Conservation (phyloP, 2,329 filamentous ascomycete species). For the Arthroderma sp. region DNA sequence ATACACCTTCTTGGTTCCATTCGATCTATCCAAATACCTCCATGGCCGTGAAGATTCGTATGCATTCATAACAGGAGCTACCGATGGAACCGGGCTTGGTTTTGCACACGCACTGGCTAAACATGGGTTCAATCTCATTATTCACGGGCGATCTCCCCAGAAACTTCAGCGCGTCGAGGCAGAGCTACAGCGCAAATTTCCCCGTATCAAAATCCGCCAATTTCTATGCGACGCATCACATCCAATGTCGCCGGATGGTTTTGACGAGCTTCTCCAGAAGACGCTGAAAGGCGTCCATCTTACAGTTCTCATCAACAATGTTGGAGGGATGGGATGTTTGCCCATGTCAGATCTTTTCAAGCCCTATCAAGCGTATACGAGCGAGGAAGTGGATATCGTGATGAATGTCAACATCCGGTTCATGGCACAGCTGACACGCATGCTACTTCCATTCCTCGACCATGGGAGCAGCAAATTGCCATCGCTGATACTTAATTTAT, state of each 20-base stretch:
- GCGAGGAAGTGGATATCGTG: slow-evolving; percentile 28
- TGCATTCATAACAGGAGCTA: slow-evolving; percentile 42
- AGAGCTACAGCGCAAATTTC: slow-evolving; percentile 29
- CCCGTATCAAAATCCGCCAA: slow-evolving; percentile 26
- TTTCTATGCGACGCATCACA: slow-evolving; percentile 35
- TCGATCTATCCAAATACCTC: slow-evolving; percentile 11
- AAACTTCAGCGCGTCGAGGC: slow-evolving; percentile 36
- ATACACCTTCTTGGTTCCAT: slow-evolving; percentile 12
- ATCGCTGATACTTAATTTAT: slow-evolving; percentile 39
- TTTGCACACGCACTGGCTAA: slow-evolving; percentile 40
- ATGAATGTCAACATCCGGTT: slow-evolving; percentile 40
- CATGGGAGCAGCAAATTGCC: slow-evolving; percentile 18
- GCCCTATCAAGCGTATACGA: slow-evolving; percentile 24
- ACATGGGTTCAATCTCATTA: slow-evolving; percentile 42
- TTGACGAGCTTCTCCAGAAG: slow-evolving; percentile 16
- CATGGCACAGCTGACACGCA: slow-evolving; percentile 35
- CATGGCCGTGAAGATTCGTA: slow-evolving; percentile 21
- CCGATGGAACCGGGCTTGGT: slow-evolving; percentile 42
- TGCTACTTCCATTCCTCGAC: slow-evolving; percentile 34
- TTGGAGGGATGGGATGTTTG: slow-evolving; percentile 29
- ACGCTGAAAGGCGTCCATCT: slow-evolving; percentile 30
- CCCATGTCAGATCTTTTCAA: slow-evolving; percentile 17
- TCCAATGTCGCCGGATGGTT: slow-evolving; percentile 6
- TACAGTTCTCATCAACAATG: slow-evolving; percentile 46
- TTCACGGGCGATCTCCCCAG: slow-evolving; percentile 42